Percentiles rank a stretch among this genome's conserved stretches.
These are phyloP conservation scores for Beta lomatogona DNA, from an alignment of 179 eudicot genomes.

Conservation along the genomic window DNA sequence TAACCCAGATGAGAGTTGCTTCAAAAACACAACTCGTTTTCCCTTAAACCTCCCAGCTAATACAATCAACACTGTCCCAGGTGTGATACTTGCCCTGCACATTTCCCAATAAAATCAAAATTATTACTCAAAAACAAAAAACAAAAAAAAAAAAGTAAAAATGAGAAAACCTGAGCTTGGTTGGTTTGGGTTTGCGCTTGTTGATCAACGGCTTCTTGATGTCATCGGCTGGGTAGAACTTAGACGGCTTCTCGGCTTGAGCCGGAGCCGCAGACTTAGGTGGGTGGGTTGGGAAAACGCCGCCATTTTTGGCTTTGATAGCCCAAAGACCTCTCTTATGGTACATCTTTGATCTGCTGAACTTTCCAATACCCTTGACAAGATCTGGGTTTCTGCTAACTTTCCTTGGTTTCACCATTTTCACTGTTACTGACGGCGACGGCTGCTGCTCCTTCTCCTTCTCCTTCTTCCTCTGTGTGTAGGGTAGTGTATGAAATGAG, in stretches of 20 bases:
- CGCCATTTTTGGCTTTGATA: slow-evolving; percentile 87
- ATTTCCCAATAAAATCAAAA: neutral
- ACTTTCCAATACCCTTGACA: slow-evolving; percentile 72
- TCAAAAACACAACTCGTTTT: slow-evolving; percentile 87
- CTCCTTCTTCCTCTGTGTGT: no score
- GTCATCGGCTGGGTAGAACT: slow-evolving; percentile 93
- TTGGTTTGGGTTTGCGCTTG: slow-evolving; percentile 71
- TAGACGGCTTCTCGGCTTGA: slow-evolving; percentile 51
- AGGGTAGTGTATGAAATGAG: neutral
- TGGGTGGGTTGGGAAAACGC: slow-evolving; percentile 75
- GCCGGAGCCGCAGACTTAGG: slow-evolving; percentile 40
- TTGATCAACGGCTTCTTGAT: slow-evolving; percentile 79
- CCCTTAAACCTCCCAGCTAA: slow-evolving; percentile 93
- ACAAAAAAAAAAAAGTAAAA: neutral
- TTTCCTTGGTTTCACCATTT: slow-evolving; percentile 58
- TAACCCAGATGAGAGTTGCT: slow-evolving; percentile 88
- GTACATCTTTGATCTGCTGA: slow-evolving; percentile 72
- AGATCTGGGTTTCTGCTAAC: slow-evolving; percentile 71
- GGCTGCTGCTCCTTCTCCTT: no score
- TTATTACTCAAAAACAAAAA: neutral
- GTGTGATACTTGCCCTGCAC: slow-evolving; percentile 73
- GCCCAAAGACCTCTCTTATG: slow-evolving; percentile 96
- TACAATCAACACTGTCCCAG: slow-evolving; percentile 78
- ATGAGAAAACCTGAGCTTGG: slow-evolving; percentile 61
- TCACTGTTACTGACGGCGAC: slow-evolving; percentile 1